Percentiles rank a stretch among this genome's conserved stretches.
These are phyloP conservation scores for Fusarium sambucinum DNA, from an alignment of 2,329 filamentous ascomycete species.

Conservation along the genomic window DNA sequence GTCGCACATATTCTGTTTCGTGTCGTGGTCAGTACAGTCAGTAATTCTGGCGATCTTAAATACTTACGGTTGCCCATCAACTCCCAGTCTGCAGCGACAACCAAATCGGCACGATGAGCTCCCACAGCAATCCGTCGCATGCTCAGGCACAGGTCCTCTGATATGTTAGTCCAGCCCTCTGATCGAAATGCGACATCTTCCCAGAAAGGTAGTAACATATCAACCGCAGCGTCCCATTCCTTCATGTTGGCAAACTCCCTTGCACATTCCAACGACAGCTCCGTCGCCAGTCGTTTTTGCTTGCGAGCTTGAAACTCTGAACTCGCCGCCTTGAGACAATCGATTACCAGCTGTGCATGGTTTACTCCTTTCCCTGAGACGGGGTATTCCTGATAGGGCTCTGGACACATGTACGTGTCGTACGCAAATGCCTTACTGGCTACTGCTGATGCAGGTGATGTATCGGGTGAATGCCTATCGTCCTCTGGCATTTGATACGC, in stretches of 20 bases:
- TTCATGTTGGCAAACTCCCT: conserved; percentile 65
- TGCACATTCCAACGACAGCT: conserved; percentile 68
- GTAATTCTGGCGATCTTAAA: not conserved
- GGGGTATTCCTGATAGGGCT: conserved; percentile 71
- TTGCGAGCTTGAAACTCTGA: conserved; percentile 66
- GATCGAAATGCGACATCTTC: conserved; percentile 66
- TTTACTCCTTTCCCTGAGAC: conserved; percentile 64
- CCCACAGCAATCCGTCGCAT: conserved; percentile 68
- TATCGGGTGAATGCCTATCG: conserved; percentile 64
- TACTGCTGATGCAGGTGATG: conserved; percentile 59
- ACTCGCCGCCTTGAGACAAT: conserved; percentile 64
- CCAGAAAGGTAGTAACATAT: conserved; percentile 69
- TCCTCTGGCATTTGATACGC: conserved; percentile 71
- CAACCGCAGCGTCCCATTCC: conserved; percentile 66
- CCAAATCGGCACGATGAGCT: conserved; percentile 64
- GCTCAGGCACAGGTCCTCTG: conserved; percentile 72
- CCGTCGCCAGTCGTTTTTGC: conserved; percentile 66
- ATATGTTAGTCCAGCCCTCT: conserved; percentile 70
- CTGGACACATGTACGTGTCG: conserved; percentile 75
- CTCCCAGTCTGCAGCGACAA: conserved; percentile 75
- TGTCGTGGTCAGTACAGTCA: conserved; percentile 13
- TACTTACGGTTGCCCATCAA: conserved; percentile 68
- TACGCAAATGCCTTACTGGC: conserved; percentile 68
- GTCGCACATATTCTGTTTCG: conserved; percentile 63
- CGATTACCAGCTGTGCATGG: conserved; percentile 67